Percentiles rank a stretch among this genome's conserved stretches.
These are phyloP conservation scores for Arthrobotrys musiformis DNA, from an alignment of 2,329 filamentous ascomycete genomes.

Conservation along the genomic window DNA sequence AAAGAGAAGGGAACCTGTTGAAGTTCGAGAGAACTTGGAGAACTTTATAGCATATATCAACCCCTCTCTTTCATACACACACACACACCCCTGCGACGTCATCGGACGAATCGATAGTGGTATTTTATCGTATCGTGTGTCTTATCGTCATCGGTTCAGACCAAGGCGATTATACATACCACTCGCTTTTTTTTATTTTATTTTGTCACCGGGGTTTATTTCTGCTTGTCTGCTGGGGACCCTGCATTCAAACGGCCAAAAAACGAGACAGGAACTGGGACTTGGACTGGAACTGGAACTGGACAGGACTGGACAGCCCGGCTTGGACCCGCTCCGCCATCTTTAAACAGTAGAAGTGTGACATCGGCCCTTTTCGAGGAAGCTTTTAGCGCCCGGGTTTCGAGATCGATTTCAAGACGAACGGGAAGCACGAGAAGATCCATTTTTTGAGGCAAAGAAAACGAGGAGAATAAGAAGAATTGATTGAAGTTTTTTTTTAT, in stretches of 20 bases:
- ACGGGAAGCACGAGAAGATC: conserved; percentile 7
- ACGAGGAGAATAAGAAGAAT: background rate
- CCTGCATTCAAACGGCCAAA: conserved; percentile 33
- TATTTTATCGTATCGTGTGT: conserved; percentile 17
- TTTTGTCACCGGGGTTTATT: background rate
- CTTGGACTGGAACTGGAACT: background rate
- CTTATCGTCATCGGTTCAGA: conserved; percentile 23
- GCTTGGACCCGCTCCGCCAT: conserved; percentile 25
- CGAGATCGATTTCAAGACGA: no score
- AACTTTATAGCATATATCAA: background rate
- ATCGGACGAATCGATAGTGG: conserved; percentile 38
- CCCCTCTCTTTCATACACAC: no score
- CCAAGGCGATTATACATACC: background rate
- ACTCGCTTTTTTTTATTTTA: conserved; percentile 11
- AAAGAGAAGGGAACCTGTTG: background rate
- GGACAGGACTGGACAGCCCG: conserved; percentile 7
- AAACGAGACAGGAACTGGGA: background rate
- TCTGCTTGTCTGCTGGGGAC: conserved; percentile 11
- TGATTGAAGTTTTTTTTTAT: background rate
- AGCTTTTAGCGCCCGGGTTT: conserved; percentile 41
- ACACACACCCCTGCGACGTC: conserved; percentile 32
- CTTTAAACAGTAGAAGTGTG: conserved; percentile 14
- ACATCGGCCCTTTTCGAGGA: conserved; percentile 13
- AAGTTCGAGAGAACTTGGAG: background rate
- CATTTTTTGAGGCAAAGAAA: background rate